Conservation (phyloP, 345 rosid genomes). For the Hibiscus trionum region DNA sequence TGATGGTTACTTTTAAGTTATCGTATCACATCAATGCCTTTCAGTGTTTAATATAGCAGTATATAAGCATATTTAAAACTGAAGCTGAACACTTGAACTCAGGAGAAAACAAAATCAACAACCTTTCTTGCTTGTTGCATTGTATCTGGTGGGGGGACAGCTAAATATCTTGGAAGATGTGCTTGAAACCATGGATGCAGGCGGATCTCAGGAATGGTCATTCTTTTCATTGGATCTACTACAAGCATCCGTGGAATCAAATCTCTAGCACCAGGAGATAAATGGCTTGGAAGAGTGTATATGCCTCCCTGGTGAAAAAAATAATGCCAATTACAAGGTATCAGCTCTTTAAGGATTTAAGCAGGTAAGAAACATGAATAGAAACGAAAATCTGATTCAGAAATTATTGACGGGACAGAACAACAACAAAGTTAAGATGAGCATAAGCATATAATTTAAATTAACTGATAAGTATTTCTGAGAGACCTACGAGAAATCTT, state of each 20-base stretch:
- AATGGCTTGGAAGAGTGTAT: conserved; percentile 92
- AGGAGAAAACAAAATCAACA: background rate
- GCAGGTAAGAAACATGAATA: background rate
- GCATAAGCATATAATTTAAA: background rate
- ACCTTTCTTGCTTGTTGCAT: conserved; percentile 79
- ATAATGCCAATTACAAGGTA: background rate
- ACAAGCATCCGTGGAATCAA: conserved; percentile 91
- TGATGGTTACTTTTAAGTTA: background rate
- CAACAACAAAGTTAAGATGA: background rate
- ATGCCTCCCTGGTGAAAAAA: conserved; percentile 55
- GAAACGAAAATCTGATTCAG: background rate
- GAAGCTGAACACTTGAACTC: background rate
- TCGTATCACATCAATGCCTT: background rate
- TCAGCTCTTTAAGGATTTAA: background rate
- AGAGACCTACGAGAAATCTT: background rate
- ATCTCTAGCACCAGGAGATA: conserved; percentile 85
- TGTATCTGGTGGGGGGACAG: conserved; percentile 80
- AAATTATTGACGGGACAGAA: background rate
- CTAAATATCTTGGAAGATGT: conserved; percentile 81
- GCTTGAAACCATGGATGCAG: conserved; percentile 89
- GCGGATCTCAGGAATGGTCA: conserved; percentile 81
- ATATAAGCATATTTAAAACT: background rate
- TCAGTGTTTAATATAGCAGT: background rate
- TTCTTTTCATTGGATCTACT: conserved; percentile 87
- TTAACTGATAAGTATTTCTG: background rate